Base-by-base conservation (phyloP, 768 basidiomycete genomes). In the Termitomyces sp. region DNA sequence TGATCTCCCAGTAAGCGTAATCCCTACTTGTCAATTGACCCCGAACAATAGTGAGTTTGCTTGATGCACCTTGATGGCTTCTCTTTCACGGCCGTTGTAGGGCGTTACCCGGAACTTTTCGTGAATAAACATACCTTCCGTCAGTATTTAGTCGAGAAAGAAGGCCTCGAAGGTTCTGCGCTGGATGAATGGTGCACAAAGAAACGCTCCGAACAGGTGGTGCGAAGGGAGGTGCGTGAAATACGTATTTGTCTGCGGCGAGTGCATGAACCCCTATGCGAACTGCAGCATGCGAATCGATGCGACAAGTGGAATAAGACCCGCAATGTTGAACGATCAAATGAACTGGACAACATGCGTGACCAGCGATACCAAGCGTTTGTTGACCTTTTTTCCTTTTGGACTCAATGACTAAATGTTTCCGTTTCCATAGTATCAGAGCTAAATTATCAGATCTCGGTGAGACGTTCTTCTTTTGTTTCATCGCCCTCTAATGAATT, bases 361-460 rank as follows among this genome's bases (percentile, higher is more conserved):
- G 41, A 42, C 35, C 54, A 54, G 44, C 43, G 63, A 40, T 56
- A 54, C 29, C 40, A 43, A 38, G 54, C 52, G 62, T 63, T 39
- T 22, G 61, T 39, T 35, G 10, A 38, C 7, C 16, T 20, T 43
- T 22, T 16, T 22, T 38, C 52, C 18, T 50, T 42, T 12, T 22
- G 25, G 7, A 15, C 13, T 35, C 33, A 35, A 11, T 15, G 16
- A 20, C 16, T 54, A 11, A 42, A 5, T 39, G 20, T 12, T 15
- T 6, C 36, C 42, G 25, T 45, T 32, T 46, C 1, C 4, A 43
- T 13, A 54, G 54, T 5, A 56, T 60, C 44, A 57, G 54, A 39
- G 44, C 39, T 22, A 57, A 40, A 36, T 35, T 57, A 22, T 29
- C 46, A 29, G 31, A 32, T 4, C 40, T 52, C n/a, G 56, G 55